Percentiles rank a stretch among this genome's conserved stretches.
Conservation (phyloP, 345 rosid species). For the Barbarea vulgaris region DNA sequence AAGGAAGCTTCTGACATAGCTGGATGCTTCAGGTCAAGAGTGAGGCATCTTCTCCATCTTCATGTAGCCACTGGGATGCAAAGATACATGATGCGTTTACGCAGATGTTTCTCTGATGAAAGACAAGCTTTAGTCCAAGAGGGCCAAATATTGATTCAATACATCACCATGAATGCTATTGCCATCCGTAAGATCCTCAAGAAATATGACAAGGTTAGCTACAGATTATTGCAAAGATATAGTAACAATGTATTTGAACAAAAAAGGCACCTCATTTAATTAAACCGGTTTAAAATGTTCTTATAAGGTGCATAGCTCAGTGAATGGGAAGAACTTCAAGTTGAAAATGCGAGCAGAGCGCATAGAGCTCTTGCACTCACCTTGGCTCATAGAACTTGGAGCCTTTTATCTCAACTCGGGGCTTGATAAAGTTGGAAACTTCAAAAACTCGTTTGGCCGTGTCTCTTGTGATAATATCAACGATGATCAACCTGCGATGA, state of each 20-base stretch:
- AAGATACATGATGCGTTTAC: slow-evolving; percentile 52
- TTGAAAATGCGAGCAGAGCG: slow-evolving; percentile 84
- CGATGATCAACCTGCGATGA: slow-evolving; percentile 57
- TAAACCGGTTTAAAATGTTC: slow-evolving; percentile 17
- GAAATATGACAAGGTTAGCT: slow-evolving; percentile 83
- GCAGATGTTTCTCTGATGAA: slow-evolving; percentile 65
- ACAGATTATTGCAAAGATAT: background rate
- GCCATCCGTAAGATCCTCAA: slow-evolving; percentile 90
- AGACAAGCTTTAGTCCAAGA: slow-evolving; percentile 62
- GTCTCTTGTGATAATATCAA: slow-evolving; percentile 62
- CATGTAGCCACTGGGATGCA: slow-evolving; percentile 78
- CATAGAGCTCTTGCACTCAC: slow-evolving; percentile 85
- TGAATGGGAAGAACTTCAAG: slow-evolving; percentile 74
- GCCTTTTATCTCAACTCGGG: slow-evolving; percentile 80
- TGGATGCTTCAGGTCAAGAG: slow-evolving; percentile 80
- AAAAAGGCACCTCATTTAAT: background rate
- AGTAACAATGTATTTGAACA: background rate
- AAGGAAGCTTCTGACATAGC: slow-evolving; percentile 82
- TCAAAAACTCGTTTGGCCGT: slow-evolving; percentile 49
- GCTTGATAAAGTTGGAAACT: slow-evolving; percentile 48
- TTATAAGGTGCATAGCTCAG: slow-evolving; percentile 79
- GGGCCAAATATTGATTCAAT: slow-evolving; percentile 77
- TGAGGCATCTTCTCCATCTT: slow-evolving; percentile 76
- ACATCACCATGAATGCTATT: slow-evolving; percentile 78
- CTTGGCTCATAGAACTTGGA: slow-evolving; percentile 95